A percentile compares a stretch with the other conserved stretches of the same genome.
Conservation (phyloP, 1,284 basidiomycete genomes). For the Boletus subluridellus region DNA sequence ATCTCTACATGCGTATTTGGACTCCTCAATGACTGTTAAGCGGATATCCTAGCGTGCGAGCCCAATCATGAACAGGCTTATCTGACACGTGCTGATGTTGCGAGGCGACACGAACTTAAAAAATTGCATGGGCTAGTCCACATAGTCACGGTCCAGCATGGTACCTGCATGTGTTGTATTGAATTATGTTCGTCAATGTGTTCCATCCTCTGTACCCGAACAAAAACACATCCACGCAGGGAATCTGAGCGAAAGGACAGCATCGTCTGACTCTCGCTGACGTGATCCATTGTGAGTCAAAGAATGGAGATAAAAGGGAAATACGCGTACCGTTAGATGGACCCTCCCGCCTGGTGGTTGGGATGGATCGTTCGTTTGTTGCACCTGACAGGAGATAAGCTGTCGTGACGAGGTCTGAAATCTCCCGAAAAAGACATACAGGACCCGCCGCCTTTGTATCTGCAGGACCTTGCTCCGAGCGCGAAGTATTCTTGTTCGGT, state of each 20-base stretch:
- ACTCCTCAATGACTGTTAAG: too few relatives aligned
- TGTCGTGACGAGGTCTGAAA: neutral
- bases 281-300: neutral
- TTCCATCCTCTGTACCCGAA: too few relatives aligned
- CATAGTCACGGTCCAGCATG: too few relatives aligned
- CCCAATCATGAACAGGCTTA: neutral
- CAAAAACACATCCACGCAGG: conserved; percentile 4
- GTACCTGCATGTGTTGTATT: too few relatives aligned
- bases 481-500: neutral
- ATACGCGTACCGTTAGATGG: neutral
- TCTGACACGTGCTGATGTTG: neutral
- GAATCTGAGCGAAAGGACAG: neutral
- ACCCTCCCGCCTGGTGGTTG: neutral
- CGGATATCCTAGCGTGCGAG: neutral
- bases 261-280: neutral
- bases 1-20: too few relatives aligned
- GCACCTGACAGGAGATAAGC: neutral
- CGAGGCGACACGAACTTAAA: neutral
- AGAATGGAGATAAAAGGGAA: neutral
- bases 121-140: too few relatives aligned
- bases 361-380: neutral
- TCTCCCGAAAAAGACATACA: neutral
- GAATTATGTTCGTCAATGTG: too few relatives aligned
- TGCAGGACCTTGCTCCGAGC: neutral
- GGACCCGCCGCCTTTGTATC: neutral